Evolutionary conservation across 2,329 filamentous ascomycete genomes (phyloP).

Genomic region (Trichoderma sp.): DNA sequence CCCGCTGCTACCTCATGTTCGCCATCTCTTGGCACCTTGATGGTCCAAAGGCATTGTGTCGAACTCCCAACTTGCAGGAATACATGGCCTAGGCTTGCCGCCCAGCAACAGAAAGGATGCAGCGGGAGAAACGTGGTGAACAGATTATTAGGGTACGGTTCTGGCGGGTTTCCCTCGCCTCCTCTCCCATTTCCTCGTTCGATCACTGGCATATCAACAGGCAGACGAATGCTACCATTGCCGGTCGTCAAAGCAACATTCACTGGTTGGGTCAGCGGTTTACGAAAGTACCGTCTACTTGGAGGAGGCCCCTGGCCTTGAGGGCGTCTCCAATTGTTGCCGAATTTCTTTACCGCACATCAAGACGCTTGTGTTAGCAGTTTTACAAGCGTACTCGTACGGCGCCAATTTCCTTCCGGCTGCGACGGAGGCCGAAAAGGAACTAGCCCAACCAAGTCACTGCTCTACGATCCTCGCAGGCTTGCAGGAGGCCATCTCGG

Average conservation of each 20-base stretch:
- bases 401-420: constrained; percentile 19
- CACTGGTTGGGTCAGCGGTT: background rate
- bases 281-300: constrained; percentile 10
- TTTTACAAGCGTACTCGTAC: background rate
- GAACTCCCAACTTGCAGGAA: background rate
- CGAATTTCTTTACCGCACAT: constrained; percentile 18
- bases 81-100: background rate
- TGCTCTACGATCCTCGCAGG: constrained; percentile 24
- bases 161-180: background rate
- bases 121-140: background rate
- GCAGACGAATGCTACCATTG: background rate
- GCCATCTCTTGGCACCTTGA: constrained; percentile 2
- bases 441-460: constrained; percentile 20
- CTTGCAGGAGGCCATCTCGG: constrained; percentile 23
- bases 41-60: background rate
- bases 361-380: background rate
- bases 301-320: background rate
- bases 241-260: constrained; percentile 4
- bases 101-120: background rate
- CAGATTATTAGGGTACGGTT: background rate
- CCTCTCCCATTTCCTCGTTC: background rate
- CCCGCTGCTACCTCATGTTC: background rate
- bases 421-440: constrained; percentile 24
- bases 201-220: constrained; percentile 7
- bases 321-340: constrained; percentile 25